Conservation (phyloP, 805 yeast species). For the Deakozyma indianensis region DNA sequence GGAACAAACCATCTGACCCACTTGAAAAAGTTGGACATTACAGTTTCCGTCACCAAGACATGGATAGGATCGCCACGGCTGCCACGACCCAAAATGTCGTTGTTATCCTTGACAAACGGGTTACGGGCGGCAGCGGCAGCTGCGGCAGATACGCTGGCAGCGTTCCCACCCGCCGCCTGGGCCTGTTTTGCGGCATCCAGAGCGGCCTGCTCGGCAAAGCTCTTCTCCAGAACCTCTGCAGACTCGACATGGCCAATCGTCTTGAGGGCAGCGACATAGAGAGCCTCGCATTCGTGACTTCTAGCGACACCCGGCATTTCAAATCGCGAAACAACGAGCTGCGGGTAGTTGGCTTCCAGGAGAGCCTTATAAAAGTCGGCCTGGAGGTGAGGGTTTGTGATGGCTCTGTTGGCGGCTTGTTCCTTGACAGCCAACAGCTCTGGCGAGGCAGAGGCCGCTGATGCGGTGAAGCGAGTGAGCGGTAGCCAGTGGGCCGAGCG, state of each 20-base stretch:
- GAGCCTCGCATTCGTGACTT: constrained; percentile 60
- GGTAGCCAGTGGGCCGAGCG: neutral
- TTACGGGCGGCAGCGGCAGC: neutral
- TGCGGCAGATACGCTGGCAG: neutral
- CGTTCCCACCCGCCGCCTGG: neutral
- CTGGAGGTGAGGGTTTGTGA: constrained; percentile 57
- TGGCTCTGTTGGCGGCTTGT: constrained; percentile 69
- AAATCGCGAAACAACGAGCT: constrained; percentile 83
- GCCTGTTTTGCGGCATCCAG: neutral
- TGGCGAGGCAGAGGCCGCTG: neutral
- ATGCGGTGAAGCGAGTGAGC: neutral
- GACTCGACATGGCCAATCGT: constrained; percentile 51
- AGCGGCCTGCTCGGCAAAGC: constrained; percentile 1
- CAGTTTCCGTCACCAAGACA: constrained; percentile 82
- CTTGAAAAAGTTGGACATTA: constrained; percentile 60
- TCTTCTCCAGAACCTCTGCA: constrained; percentile 3
- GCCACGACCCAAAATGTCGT: constrained; percentile 10
- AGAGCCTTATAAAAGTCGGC: constrained; percentile 70
- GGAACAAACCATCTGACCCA: constrained; percentile 87
- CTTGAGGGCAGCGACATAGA: constrained; percentile 70
- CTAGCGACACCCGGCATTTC: constrained; percentile 90
- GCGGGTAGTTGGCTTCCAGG: constrained; percentile 78
- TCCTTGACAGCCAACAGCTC: constrained; percentile 49
- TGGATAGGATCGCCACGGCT: constrained; percentile 63
- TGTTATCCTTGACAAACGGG: neutral